Evolutionary conservation across 352 stramenopile genomes (phyloP), one percentile per base, ranked within the genome.

Genomic region (Pythium dissimile): DNA sequence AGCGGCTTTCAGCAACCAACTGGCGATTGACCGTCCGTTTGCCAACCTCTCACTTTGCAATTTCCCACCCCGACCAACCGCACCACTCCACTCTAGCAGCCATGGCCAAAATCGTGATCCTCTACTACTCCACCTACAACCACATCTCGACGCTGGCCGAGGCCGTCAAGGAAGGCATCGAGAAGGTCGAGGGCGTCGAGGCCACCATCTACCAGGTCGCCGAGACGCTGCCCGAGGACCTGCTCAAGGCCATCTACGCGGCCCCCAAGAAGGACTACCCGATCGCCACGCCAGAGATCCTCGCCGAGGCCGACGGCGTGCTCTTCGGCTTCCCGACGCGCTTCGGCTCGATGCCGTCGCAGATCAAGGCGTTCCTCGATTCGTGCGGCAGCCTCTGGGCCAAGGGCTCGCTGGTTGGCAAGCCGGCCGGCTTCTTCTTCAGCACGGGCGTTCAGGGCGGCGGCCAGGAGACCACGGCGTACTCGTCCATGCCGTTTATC

Each of bases 351-450:
- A 20, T 86, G 37, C 70, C 77, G 15, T 82, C 89, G 10, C 91
- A 97, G 71, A 72, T 97, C 26, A 95, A 95, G 80, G 66, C 75
- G 20, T 73, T 97, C n/a, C 87, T 95, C 32, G 89, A 97, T 69
- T 54, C 75, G 7, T 92, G 72, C n/a, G 88, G 88, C 18, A 64
- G 67, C 8, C 78, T 96, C 11, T 97, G 88, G 89, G 63, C 75
- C 34, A 59, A 52, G 15, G 89, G 89, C 31, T 75, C 66, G 3
- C 72, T 97, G 10, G 69, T 89, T 5, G 86, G 85, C 50, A 97
- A 97, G 68, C 75, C 90, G 1, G 84, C 77, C 6, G 87, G 84
- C 28, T 80, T 90, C 45, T 97, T 97, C 67, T 82, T 93, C 57
- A 88, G 71, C 57, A 94, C 84, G 28, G 84, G 70, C 32, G 90